Conservation (phyloP, 768 basidiomycete species). For the Clathrus columnatus region DNA sequence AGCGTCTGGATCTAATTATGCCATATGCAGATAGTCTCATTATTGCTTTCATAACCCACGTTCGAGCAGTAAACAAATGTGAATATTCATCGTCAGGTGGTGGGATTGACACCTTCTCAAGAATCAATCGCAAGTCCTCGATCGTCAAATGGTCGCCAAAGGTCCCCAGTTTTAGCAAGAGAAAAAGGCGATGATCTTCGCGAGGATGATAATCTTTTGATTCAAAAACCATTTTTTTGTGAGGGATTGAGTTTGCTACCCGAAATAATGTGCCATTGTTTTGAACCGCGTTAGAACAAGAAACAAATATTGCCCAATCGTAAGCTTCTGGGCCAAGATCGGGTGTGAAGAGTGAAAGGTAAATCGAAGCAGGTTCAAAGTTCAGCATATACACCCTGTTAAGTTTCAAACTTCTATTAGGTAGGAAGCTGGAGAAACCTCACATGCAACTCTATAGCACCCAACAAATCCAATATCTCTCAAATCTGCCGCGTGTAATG, state of each 20-base stretch:
- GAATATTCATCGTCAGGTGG: slow-evolving; percentile 5
- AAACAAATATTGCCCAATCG: slow-evolving; percentile 2
- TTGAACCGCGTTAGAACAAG: not conserved
- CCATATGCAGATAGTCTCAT: slow-evolving; percentile 8
- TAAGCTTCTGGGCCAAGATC: not conserved
- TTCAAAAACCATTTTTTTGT: not conserved
- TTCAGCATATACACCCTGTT: not conserved
- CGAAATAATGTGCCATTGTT: slow-evolving; percentile 3
- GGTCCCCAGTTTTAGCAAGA: slow-evolving; percentile 1
- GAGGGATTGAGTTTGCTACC: not conserved
- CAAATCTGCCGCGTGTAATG: too few species aligned
- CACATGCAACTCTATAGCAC: not conserved
- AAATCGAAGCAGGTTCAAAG: slow-evolving; percentile 4
- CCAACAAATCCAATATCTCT: too few species aligned
- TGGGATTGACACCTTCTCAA: slow-evolving; percentile 7
- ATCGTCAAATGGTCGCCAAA: not conserved
- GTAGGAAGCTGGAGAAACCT: not conserved
- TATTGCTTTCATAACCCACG: slow-evolving; percentile 9
- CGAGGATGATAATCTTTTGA: slow-evolving; percentile 3
- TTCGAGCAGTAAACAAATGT: slow-evolving; percentile 2
- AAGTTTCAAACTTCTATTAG: not conserved
- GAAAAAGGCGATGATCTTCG: not conserved
- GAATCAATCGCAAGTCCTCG: slow-evolving; percentile 1
- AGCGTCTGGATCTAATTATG: slow-evolving; percentile 2
- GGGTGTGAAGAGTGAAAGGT: slow-evolving; percentile 4